phyloP scores from a whole-genome alignment of 768 basidiomycete species.

The Kwoniella dendrophila region DNA sequence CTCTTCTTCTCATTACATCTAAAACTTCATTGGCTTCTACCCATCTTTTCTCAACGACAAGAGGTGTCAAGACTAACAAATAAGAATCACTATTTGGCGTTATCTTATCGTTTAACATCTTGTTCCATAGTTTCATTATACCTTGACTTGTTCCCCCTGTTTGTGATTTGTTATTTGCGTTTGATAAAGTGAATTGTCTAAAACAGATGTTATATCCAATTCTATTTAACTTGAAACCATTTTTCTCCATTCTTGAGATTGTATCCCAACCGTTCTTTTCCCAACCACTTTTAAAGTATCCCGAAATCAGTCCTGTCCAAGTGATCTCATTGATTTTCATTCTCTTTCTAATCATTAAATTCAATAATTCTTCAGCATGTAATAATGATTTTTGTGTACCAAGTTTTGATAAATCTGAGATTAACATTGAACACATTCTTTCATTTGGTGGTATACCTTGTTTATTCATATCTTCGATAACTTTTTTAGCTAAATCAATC shows the following conservation, averaged over 20 bases:
- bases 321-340: conserved; percentile 72
- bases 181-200: conserved; percentile 61
- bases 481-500: conserved; percentile 66
- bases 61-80: conserved; percentile 72
- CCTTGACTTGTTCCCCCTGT: not conserved
- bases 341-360: conserved; percentile 66
- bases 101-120: conserved; percentile 61
- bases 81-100: conserved; percentile 68
- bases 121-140: conserved; percentile 31
- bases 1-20: conserved; percentile 63
- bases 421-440: conserved; percentile 76
- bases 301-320: conserved; percentile 77
- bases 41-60: conserved; percentile 66
- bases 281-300: conserved; percentile 68
- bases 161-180: conserved; percentile 2
- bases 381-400: conserved; percentile 62
- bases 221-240: conserved; percentile 63
- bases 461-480: conserved; percentile 73
- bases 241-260: conserved; percentile 61
- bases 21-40: conserved; percentile 65
- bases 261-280: conserved; percentile 51
- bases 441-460: conserved; percentile 74
- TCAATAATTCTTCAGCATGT: conserved; percentile 70
- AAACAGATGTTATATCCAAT: conserved; percentile 78
- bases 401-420: conserved; percentile 70